Base-by-base conservation (phyloP, 2,329 filamentous ascomycete species). In the Aspergillus transmontanensis region DNA sequence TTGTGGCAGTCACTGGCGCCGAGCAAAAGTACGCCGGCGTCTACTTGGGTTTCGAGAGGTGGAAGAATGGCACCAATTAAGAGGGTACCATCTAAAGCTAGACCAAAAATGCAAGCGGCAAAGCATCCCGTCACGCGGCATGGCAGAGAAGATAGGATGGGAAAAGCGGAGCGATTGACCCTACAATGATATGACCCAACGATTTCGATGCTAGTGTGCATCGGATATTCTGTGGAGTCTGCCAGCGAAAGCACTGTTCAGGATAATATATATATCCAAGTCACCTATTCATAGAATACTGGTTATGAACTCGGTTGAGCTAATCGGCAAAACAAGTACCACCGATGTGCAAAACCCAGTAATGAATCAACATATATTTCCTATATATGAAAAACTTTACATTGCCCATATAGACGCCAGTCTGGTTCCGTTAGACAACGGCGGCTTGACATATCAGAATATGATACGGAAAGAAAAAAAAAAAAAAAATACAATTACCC, bases 331-430 rank as follows among this genome's bases (percentile, higher is more conserved):
- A 30, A 7, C 10, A 32, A 14, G n/a, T 32, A 51, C 16, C 16
- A 5, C 28, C 9, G 11, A 5, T 32, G 28, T 21, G 9, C 48
- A n/a, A 12, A 32, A 10, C 28, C 32, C 21, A 16, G 34, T 26
- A 55, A 28, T 34, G 26, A 6, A 39, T 41, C 32, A 55, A 39
- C 32, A 26, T 55, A 16, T 55, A 55, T 55, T 54, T 55, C 51
- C 34, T 55, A 55, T 39, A 55, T 55, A 55, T 55, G 51, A 34
- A 39, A 9, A 14, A 16, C 14, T 55, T 55, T 39, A 55, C n/a
- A 55, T 54, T 54, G 51, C 21, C 51, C 30, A 32, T 39, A 21
- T 39, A 55, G 21, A 23, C 46, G 48, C 48, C 48, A 32, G 48
- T 34, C 28, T 51, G 21, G 32, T 26, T 16, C 51, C 34, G 23